Evolutionary conservation across 2,329 filamentous ascomycete genomes (phyloP).

Genomic region (Ceratocystis alfenasii): DNA sequence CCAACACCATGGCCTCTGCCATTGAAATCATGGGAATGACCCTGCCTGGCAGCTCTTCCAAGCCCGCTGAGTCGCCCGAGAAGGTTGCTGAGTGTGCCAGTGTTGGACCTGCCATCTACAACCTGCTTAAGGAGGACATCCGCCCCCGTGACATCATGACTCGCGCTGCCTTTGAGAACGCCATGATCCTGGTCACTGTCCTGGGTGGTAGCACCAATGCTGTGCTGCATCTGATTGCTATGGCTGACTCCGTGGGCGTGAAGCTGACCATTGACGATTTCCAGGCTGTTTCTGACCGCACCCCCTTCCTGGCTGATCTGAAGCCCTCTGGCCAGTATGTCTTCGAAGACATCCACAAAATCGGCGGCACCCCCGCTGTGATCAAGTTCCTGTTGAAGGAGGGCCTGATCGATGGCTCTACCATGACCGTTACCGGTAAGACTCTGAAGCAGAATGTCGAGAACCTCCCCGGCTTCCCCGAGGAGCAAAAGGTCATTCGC

Average conservation of each 20-base stretch:
- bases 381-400: conserved; percentile 80
- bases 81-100: conserved; percentile 63
- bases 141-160: conserved; percentile 68
- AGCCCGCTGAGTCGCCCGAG: conserved; percentile 58
- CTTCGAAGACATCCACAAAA: conserved; percentile 72
- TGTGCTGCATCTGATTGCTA: conserved; percentile 72
- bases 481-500: conserved; percentile 71
- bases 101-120: conserved; percentile 62
- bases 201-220: conserved; percentile 79
- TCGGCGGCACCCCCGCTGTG: conserved; percentile 75
- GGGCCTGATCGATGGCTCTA: conserved; percentile 65
- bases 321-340: conserved; percentile 81
- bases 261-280: conserved; percentile 79
- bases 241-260: conserved; percentile 68
- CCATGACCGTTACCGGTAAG: conserved; percentile 78
- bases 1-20: conserved; percentile 74
- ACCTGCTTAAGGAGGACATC: conserved; percentile 64
- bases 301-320: conserved; percentile 67
- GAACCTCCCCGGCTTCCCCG: conserved; percentile 58
- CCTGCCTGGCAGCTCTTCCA: conserved; percentile 70
- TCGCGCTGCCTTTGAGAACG: conserved; percentile 69
- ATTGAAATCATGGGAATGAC: conserved; percentile 76
- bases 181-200: conserved; percentile 72
- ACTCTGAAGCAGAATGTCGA: conserved; percentile 78
- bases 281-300: conserved; percentile 67